Evolutionary conservation across 2,329 filamentous ascomycete species (phyloP), one percentile per base, ranked within the genome.

Genomic region (Diaporthe batatas): DNA sequence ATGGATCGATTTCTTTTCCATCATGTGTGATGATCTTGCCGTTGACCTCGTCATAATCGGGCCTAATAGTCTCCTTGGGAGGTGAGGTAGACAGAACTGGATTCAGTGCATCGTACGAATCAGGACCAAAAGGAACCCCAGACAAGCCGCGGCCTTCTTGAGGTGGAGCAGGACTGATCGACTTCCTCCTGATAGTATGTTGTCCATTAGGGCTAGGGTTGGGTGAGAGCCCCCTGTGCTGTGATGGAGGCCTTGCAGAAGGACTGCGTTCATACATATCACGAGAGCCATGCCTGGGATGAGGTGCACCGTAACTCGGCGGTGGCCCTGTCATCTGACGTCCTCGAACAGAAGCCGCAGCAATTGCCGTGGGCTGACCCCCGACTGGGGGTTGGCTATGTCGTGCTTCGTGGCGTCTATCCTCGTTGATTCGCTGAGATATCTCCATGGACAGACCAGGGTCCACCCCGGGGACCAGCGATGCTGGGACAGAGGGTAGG

Each of bases 21-120:
- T 94, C 92, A 75, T 93, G 88, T 1, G 90, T 92, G 69, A 95
- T 91, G 74, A 95, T 94, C 78, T 94, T 94, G 11, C 90, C 91
- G 68, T 88, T 87, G 0, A 86, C 83, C 69, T 91, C 89, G 75
- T 86, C 84, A 67, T 84, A 85, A 62, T 86, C 84, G 1, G 77
- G 74, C n/a, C 79, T 77, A 2, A 78, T 74, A 8, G 74, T 68
- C 21, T 83, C 81, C 42, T 79, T 80, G 32, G 79, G 73, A 32
- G 79, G 81, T 32, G 79, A 80, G n/a, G 81, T 79, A 36, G 84
- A 82, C 21, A 87, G 76, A 5, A 81, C 82, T 0, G 93, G 92
- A 75, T 95, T 95, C 75, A 94, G 86, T 0, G 89, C 86, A 77
- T 94, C 91, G 78, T 94, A 95, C 44, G 90, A 92, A 79, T 95